Evolutionary conservation across 441 rosid genomes (phyloP), one percentile per base, ranked within the genome.

Genomic region (Aquilaria agallochum): DNA sequence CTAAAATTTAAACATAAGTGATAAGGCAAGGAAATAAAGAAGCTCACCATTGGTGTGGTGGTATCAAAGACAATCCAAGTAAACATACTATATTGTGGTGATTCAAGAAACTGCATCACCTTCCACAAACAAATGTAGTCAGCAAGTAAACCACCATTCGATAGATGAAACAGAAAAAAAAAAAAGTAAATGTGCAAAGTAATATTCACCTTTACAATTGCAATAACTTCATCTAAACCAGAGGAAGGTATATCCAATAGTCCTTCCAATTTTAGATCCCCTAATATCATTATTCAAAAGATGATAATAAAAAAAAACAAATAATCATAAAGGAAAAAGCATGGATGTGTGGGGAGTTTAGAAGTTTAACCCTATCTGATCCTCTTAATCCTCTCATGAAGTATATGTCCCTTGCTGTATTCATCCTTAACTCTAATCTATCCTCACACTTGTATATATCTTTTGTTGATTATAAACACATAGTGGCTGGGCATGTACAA

Each of bases 71-170:
- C 87, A 27, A 94, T 90, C 68, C 97, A 84, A 45, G 98, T 90
- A 68, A 94, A 94, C 92, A 83, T 85, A 63, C 68, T 79, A 76
- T 94, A 94, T 76, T 94, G 90, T 14, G 72, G 86, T 20, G 98
- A 88, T 64, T 94, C 98, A 60, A 94, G 92, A 72, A 94, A 90
- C 68, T 94, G 98, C 56, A 94, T 90, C 66, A 94, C 98, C 98
- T 90, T 81, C 69, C 64, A 74, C 69, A 11, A 68, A 20, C 31
- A 46, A 60, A 51, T 5, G 56, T 61, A 56, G 65, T 79, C 66
- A 73, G 63, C 62, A 62, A 42, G 63, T 56, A 52, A 68, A 42
- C 30, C 55, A 11, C 63, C 46, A 74, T 55, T 50, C 42, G 42
- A 11, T 20, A 65, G 7, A 27, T 14, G 15, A 32, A 71, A 61